Evolutionary conservation across 1,284 basidiomycete species (phyloP), one percentile per base, ranked within the genome.

Genomic region (Somion occarium): DNA sequence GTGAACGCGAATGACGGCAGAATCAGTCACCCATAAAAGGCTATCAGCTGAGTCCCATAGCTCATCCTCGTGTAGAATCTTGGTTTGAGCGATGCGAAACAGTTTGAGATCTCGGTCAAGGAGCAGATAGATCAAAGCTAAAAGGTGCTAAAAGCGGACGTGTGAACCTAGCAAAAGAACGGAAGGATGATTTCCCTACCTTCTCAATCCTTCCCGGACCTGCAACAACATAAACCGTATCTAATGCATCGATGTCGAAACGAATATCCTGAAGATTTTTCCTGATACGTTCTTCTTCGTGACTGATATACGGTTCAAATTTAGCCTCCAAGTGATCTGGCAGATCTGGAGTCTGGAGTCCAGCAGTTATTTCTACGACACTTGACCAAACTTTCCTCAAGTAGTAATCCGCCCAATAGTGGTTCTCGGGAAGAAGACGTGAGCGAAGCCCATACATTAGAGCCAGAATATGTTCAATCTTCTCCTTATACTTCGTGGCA

Each of bases 91-190:
- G 1, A 53, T 19, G 11, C 48, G 48, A 53, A 67, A 59, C 22
- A 64, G 38, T 11, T 61, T 51, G 18, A 57, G 53, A 41, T 67
- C 59, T 9, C 56, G 55, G 23, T 55, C 49, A 12, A 66, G 45
- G 0, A 67, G 41, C 7, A 67, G 51, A 37, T 60, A 63, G 9
- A 66, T 9, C 1, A 65, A 20, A 1, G 61, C 53, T 26, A 64
- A 61, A 2, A 64, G 19, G 27, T 61, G 53, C 63, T 64, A 38
- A 13, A 15, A 13, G 23, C 4, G 20, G n/a, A 19, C n/a, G 11
- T 45, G 37, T 46, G 39, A 42, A 42, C 15, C 11, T 37, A 37
- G 34, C 11, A 45, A 24, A n/a, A n/a, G n/a, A n/a, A 34, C 12
- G 23, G 15, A 13, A 27, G 27, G 11, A 3, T 24, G 18, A n/a